Evolutionary conservation across 805 yeast species (phyloP).

Genomic region (Candida endomychidarum): DNA sequence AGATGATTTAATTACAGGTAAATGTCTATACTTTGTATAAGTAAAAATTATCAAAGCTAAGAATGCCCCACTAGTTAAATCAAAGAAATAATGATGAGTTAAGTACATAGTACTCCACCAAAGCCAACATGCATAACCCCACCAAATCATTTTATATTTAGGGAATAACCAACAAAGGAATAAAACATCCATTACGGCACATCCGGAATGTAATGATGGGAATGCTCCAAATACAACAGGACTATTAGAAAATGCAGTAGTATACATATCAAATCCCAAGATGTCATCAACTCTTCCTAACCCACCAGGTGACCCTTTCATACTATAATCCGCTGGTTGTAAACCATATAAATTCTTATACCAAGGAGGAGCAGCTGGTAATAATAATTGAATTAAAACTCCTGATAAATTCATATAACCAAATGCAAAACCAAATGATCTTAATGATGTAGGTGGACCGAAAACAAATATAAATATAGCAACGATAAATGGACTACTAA

Average conservation of each 20-base stretch:
- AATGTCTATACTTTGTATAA: constrained; percentile 61
- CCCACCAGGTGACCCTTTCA: constrained; percentile 96
- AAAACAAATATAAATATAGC: constrained; percentile 77
- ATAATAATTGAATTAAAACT: constrained; percentile 74
- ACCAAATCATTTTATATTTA: constrained; percentile 58
- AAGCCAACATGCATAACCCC: constrained; percentile 82
- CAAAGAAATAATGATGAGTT: constrained; percentile 95
- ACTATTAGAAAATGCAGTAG: constrained; percentile 77
- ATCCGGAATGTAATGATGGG: constrained; percentile 86
- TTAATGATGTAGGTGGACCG: constrained; percentile 86
- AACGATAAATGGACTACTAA: constrained; percentile 84
- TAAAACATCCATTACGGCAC: constrained; percentile 90
- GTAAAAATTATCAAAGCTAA: constrained; percentile 70
- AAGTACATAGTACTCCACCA: constrained; percentile 99
- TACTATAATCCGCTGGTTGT: constrained; percentile 84
- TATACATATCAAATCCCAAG: constrained; percentile 78
- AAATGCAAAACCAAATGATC: constrained; percentile 87
- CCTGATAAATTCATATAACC: constrained; percentile 93
- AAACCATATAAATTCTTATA: constrained; percentile 81
- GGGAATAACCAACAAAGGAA: constrained; percentile 87
- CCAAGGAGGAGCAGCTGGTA: constrained; percentile 99
- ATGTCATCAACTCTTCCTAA: constrained; percentile 80
- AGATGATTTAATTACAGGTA: constrained; percentile 58
- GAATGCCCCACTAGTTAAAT: constrained; percentile 91
- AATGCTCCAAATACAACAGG: constrained; percentile 94